Base-by-base conservation (phyloP, 768 basidiomycete genomes). In the Collybia sp. region DNA sequence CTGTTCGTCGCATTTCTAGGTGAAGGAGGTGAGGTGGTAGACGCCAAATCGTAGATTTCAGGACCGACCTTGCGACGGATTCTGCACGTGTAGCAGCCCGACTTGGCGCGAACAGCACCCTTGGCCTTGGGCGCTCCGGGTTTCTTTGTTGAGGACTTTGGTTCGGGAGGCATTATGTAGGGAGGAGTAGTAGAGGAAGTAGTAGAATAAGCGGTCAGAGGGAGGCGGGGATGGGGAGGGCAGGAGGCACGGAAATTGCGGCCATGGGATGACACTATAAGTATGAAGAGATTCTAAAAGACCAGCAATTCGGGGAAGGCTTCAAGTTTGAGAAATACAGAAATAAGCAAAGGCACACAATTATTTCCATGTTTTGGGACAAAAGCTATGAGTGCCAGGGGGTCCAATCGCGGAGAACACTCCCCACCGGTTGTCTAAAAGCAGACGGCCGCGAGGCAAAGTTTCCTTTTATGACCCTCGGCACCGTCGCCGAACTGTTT, bases 61-160 rank as follows among this genome's bases (percentile, higher is more conserved):
- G 50, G 49, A 63, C 64, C 35, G 42, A 88, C 88, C 85, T 91
- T 90, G 57, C 88, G 76, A 54, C 89, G 79, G 34, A 91, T 88
- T 58, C 88, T 78, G 70, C 88, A 91, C 46, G 88, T 91, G 69
- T 89, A 91, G 63, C 89, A 92, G 53, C 89, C 88, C 44, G 86
- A 85, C 76, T 91, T 91, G 45, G 88, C 88, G 60, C 88, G 83
- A 20, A 84, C 79, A 45, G 85, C 83, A 61, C 85, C 88, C 73
- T 89, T 91, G 51, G 80, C 74, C 63, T 89, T 89, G 51, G 82
- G 75, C 61, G 77, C 70, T 56, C 78, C 78, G 62, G 60, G 46
- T 53, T 70, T 76, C 64, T 72, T 70, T 47, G 67, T 32, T 43
- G 73, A 61, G 15, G 68, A 64, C 60, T 73, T 77, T 30, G 73